Evolutionary conservation across 2,329 filamentous ascomycete genomes (phyloP), one percentile per base, ranked within the genome.

Genomic region (Penicillium sp.): DNA sequence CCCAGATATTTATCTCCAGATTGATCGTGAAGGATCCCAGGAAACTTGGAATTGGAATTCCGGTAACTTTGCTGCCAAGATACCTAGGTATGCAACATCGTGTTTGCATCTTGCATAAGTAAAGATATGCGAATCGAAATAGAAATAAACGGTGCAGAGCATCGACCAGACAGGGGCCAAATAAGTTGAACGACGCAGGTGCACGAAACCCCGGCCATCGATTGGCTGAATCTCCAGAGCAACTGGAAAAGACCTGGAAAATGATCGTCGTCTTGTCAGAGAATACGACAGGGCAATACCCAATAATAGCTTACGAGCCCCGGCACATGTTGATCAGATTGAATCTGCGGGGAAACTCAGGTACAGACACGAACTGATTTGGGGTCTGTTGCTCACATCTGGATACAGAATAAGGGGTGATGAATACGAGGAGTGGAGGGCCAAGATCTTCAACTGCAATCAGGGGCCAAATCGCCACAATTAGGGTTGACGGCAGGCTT

Each of bases 361-460:
- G 26, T 7, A 27, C 10, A 27, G 10, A 27, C 26, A 27, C 10
- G 26, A 10, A 10, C 20, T 17, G 7, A n/a, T 18, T 37, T 8
- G 17, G 20, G 26, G 7, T 29, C 9, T 29, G 21, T 13, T 7
- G 12, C 6, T 36, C 21, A 21, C 18, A n/a, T 29, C 5, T 27
- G 3, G 26, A 46, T 18, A 9, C 12, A 17, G 21, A 24, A 40
- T 30, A 30, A 47, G 45, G 45, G 45, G 34, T 30, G 13, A 40
- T 30, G 33, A 47, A 47, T n/a, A 47, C 45, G 45, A 47, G 45
- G 26, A 41, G 45, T 47, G 45, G 45, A 47, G 32, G 23, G 33
- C 34, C 45, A 40, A 47, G 45, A 40, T 37, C 24, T 39, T 33
- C 15, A 18, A 21, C 4, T 9, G 29, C 30, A 37, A 37, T 27